phyloP scores from a whole-genome alignment of 2,329 filamentous ascomycete genomes.

The Cytospora schulzeri region DNA sequence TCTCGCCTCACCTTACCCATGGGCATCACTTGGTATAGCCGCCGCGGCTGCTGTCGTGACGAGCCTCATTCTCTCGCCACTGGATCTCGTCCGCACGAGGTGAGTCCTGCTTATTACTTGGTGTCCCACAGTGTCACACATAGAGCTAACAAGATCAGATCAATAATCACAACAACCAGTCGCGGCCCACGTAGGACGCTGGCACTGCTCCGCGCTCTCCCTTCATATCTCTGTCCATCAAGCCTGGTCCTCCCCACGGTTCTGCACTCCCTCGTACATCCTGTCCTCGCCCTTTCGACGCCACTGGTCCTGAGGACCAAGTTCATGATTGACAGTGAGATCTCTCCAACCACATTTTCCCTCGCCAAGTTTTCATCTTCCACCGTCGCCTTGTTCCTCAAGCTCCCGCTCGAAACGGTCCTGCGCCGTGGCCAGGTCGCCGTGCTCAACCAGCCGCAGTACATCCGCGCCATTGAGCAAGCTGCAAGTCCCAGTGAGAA shows the following conservation, averaged over 20 bases:
- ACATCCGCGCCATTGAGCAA: constrained; percentile 51
- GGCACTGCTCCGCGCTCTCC: constrained; percentile 74
- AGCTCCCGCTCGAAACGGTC: constrained; percentile 89
- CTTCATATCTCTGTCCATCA: constrained; percentile 73
- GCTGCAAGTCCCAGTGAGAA: constrained; percentile 17
- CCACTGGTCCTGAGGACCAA: constrained; percentile 86
- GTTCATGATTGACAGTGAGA: constrained; percentile 78
- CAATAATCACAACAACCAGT: constrained; percentile 82
- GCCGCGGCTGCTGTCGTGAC: constrained; percentile 68
- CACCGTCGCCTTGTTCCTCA: constrained; percentile 77
- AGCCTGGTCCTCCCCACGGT: constrained; percentile 80
- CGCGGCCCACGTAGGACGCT: constrained; percentile 76
- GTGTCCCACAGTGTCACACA: neutral
- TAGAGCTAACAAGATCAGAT: constrained; percentile 48
- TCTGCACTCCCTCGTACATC: constrained; percentile 82
- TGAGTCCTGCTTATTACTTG: constrained; percentile 40
- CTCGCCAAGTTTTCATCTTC: constrained; percentile 81
- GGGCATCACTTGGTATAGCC: constrained; percentile 76
- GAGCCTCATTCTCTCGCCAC: constrained; percentile 78
- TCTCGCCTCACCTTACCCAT: constrained; percentile 77
- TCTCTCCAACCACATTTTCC: constrained; percentile 80
- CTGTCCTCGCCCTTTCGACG: constrained; percentile 77
- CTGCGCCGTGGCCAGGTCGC: constrained; percentile 84
- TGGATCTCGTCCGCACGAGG: constrained; percentile 85
- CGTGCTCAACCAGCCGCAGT: constrained; percentile 60